Percentiles rank a stretch among this genome's conserved stretches.
These are phyloP conservation scores for Galerina sulciceps DNA, from an alignment of 768 basidiomycete genomes.

Conservation along the genomic window DNA sequence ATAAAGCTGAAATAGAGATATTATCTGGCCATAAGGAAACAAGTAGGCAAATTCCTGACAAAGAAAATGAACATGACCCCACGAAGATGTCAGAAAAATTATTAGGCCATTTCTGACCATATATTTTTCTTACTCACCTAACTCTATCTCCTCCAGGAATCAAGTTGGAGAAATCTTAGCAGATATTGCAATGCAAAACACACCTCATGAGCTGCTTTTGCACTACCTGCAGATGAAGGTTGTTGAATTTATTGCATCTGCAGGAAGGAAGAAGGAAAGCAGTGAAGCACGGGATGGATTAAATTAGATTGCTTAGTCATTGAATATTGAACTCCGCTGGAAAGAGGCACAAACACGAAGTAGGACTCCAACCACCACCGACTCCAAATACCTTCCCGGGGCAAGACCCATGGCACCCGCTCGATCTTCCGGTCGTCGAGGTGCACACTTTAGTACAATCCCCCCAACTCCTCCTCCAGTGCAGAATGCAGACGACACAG, in stretches of 20 bases:
- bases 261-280: background rate
- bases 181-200: background rate
- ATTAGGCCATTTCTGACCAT: no score
- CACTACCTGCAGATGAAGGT: slow-evolving; percentile 13
- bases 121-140: no score
- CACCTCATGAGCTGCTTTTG: slow-evolving; percentile 8
- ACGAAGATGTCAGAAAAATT: background rate
- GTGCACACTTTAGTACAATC: slow-evolving; percentile 36
- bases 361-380: slow-evolving; percentile 52
- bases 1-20: slow-evolving; percentile 93
- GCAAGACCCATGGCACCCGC: slow-evolving; percentile 85
- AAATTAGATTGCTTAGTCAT: background rate
- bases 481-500: slow-evolving; percentile 31
- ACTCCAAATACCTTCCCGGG: slow-evolving; percentile 37
- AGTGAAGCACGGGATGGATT: background rate
- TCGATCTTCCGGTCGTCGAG: slow-evolving; percentile 60
- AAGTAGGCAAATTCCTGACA: background rate
- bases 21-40: slow-evolving; percentile 27
- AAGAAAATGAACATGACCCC: background rate
- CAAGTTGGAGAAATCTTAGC: no score
- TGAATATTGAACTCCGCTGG: slow-evolving; percentile 19
- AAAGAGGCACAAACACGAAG: slow-evolving; percentile 20
- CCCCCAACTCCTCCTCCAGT: slow-evolving; percentile 32
- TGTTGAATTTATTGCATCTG: slow-evolving; percentile 1
- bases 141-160: no score